Base-by-base conservation (phyloP, 208 protist genomes). In the Leishmania mexicana region DNA sequence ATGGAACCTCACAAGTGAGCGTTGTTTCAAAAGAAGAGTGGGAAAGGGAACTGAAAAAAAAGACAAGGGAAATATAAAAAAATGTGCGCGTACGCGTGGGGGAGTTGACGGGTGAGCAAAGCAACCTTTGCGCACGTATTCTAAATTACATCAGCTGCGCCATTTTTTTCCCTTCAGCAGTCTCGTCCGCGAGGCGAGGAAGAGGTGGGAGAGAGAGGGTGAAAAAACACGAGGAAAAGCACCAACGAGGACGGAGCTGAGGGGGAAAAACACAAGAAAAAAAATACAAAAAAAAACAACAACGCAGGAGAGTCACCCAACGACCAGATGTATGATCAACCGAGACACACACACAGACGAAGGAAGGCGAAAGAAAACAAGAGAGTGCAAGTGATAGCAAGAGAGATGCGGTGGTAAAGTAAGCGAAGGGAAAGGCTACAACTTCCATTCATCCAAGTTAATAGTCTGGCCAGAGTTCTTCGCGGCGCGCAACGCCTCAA, bases 371-470 rank as follows among this genome's bases (percentile, higher is more conserved):
- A 31, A 40, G 38, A 47, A 72, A 47, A 49, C 24, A 24, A 72
- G 67, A 28, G 15, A 19, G 24, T 6, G 40, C 35, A n/a, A 40
- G 38, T 40, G 60, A 13, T 3, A 38, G n/a, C 60, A 11, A 19
- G n/a, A 67, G 67, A 49, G 21, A 72, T 11, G 67, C 24, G 35
- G 21, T 0, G 10, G 40, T 24, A 40, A 35, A 17, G 49, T 3
- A 21, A 78, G 75, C 28, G 28, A 75, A 21, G 15, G 54, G 31
- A 31, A 19, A 53, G 15, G 68, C 81, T 79, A 96, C 77, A 96
- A 67, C 79, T 95, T 94, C 91, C 91, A 96, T 51, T 96, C 93
- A 65, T 96, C 91, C 40, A 96, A 76, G 68, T 97, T 95, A 79
- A 97, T 95, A 31, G 89, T 86, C 76, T 95, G 81, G 53, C 94